Percentiles rank a stretch among this genome's conserved stretches.
These are phyloP conservation scores for Berberis vulgaris DNA, from an alignment of 164 flowering plant genomes.

Conservation along the genomic window DNA sequence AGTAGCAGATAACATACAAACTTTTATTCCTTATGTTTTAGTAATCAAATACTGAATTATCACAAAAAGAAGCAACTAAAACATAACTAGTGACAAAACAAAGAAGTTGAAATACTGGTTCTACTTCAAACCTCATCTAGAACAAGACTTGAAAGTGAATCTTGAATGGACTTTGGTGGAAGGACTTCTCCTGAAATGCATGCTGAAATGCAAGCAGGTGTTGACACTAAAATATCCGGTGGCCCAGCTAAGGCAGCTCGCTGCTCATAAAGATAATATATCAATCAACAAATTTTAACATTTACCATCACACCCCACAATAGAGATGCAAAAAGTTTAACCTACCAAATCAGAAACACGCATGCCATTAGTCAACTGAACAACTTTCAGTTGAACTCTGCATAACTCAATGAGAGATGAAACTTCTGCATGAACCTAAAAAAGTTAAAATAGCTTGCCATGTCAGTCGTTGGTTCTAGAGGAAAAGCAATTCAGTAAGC, in stretches of 20 bases:
- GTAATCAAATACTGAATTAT: too few relatives aligned
- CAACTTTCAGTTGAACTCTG: constrained; percentile 71
- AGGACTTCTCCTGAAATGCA: constrained; percentile 59
- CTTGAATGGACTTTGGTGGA: constrained; percentile 40
- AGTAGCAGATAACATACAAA: too few relatives aligned
- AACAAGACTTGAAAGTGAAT: constrained; percentile 66
- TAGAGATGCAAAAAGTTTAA: constrained; percentile 7
- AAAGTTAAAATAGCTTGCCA: neutral
- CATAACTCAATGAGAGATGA: constrained; percentile 58
- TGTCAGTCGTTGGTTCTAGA: too few relatives aligned
- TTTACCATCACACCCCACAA: neutral
- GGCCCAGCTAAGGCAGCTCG: constrained; percentile 59
- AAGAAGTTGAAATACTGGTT: neutral
- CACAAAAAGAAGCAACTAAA: neutral
- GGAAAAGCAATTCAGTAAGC: neutral
- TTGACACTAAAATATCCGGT: constrained; percentile 78
- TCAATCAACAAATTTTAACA: neutral
- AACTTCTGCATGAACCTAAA: constrained; percentile 67
- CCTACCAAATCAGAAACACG: constrained; percentile 59
- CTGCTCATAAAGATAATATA: constrained; percentile 28
- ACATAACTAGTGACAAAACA: neutral
- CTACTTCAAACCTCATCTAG: constrained; percentile 74
- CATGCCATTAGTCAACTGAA: constrained; percentile 62
- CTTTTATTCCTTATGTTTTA: too few relatives aligned
- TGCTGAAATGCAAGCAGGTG: constrained; percentile 74